Percentiles rank a stretch among this genome's conserved stretches.
phyloP scores from a whole-genome alignment of 1,139 yeast species.

The Scheffersomyces segobiensis region DNA sequence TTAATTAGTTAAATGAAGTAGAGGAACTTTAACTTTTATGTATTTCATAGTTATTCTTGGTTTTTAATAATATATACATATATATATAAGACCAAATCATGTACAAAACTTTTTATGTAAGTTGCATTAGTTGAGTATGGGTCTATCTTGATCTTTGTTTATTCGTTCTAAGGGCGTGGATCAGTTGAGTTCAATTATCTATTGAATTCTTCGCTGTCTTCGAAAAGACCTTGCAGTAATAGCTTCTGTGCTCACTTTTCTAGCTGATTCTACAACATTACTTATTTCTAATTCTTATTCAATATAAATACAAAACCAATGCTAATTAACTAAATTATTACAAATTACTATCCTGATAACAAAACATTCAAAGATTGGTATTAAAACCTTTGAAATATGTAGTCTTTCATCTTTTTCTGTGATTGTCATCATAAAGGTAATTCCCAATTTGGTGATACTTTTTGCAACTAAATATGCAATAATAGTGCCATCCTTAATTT shows the following conservation, averaged over 20 bases:
- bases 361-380: not conserved
- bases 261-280: not conserved
- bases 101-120: not conserved
- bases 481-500: not conserved
- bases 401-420: not conserved
- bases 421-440: not conserved
- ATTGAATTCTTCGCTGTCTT: no score
- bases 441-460: not conserved
- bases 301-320: not conserved
- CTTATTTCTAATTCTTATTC: not conserved
- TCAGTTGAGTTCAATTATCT: not conserved
- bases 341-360: not conserved
- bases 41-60: not conserved
- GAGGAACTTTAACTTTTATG: constrained; percentile 1
- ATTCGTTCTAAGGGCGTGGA: not conserved
- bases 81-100: not conserved
- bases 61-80: not conserved
- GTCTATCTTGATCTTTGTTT: not conserved
- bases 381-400: no score
- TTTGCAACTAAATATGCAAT: not conserved
- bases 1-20: not conserved
- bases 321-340: not conserved
- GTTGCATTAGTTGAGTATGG: not conserved
- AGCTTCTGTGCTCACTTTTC: no score
- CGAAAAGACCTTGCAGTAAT: not conserved